Evolutionary conservation across 2,329 filamentous ascomycete species (phyloP).

Genomic region (Xylaria sp.): DNA sequence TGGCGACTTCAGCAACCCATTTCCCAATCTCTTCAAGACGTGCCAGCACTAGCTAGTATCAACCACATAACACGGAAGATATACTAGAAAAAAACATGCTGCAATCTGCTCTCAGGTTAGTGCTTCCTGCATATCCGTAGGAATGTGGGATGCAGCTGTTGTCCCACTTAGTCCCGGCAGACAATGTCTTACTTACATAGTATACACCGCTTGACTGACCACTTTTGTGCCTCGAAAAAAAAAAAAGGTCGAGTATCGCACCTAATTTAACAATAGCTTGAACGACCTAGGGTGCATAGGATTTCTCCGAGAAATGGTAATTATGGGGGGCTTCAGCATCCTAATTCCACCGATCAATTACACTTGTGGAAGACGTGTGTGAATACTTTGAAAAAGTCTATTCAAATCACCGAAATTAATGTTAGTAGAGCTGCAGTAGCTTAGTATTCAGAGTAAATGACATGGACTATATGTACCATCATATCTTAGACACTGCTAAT

Average conservation of each 20-base stretch:
- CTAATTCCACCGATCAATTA: background rate
- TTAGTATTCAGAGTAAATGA: background rate
- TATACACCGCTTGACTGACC: background rate
- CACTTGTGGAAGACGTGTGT: background rate
- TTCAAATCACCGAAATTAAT: background rate
- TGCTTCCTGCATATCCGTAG: background rate
- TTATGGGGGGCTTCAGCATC: no score
- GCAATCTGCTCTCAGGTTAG: background rate
- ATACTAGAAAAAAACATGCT: background rate
- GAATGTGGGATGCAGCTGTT: slow-evolving; percentile 9
- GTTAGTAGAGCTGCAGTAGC: background rate
- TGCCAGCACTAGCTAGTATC: background rate
- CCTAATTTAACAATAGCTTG: background rate
- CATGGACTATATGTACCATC: background rate
- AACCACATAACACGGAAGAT: background rate
- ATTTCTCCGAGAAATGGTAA: no score
- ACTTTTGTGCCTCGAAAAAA: background rate
- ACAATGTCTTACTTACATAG: background rate
- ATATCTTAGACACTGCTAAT: background rate
- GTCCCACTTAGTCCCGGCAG: slow-evolving; percentile 7
- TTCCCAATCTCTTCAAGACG: background rate
- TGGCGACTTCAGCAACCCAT: background rate
- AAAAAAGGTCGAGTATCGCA: no score
- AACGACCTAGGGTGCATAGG: background rate
- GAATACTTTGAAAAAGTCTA: background rate